phyloP scores from a whole-genome alignment of 1,139 yeast genomes.

The Debaryomyces fabryi region DNA sequence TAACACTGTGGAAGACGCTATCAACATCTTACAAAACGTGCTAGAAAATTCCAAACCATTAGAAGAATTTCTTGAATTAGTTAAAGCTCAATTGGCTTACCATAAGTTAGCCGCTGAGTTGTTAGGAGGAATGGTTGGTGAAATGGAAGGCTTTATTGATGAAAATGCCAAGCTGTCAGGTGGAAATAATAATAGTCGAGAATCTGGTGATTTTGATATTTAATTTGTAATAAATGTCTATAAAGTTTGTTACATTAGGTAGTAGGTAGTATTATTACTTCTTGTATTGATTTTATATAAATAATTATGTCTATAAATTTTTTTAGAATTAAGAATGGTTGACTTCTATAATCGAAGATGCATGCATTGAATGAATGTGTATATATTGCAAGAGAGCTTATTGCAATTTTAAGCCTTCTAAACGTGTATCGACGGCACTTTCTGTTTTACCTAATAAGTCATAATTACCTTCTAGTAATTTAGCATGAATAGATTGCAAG shows the following conservation, averaged over 20 bases:
- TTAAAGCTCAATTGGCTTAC: constrained; percentile 80
- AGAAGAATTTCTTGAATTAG: constrained; percentile 67
- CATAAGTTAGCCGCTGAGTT: constrained; percentile 77
- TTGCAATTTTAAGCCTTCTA: constrained; percentile 36
- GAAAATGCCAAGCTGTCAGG: constrained; percentile 33
- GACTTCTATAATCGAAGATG: not conserved
- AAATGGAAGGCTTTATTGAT: constrained; percentile 62
- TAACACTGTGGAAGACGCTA: constrained; percentile 88
- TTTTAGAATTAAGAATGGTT: not conserved
- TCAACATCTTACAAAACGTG: constrained; percentile 79
- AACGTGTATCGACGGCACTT: constrained; percentile 40
- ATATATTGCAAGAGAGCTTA: constrained; percentile 4
- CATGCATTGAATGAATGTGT: not conserved
- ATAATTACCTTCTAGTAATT: constrained; percentile 56
- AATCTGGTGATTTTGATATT: constrained; percentile 51
- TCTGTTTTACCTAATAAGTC: constrained; percentile 31
- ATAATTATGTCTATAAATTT: constrained; percentile 5
- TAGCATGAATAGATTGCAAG: constrained; percentile 80
- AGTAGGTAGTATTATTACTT: not conserved
- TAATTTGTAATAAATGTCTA: constrained; percentile 16
- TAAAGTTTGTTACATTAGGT: not conserved
- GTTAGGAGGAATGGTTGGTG: constrained; percentile 66
- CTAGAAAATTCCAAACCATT: constrained; percentile 75
- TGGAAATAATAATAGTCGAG: constrained; percentile 27
- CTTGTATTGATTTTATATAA: not conserved